Conservation (phyloP, 352 stramenopile species). For the Peronospora tabacina region DNA sequence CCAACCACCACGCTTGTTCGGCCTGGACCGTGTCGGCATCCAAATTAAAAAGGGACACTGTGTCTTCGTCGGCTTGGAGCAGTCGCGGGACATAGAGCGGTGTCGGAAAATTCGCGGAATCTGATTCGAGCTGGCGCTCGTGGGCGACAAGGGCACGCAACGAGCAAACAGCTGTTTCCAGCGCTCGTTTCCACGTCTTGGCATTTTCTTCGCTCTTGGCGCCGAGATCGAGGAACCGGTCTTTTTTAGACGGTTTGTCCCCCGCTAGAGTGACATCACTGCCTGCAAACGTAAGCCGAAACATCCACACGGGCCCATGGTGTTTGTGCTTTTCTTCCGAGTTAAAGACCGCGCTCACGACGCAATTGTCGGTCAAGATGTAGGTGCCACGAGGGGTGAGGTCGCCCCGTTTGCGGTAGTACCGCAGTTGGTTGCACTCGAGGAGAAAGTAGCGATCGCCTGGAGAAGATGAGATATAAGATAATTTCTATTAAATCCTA, state of each 20-base stretch:
- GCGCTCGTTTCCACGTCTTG: conserved; percentile 70
- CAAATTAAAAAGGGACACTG: conserved; percentile 80
- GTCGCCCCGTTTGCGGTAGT: conserved; percentile 83
- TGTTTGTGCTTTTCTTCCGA: conserved; percentile 87
- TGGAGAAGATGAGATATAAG: conserved; percentile 26
- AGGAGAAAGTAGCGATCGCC: conserved; percentile 85
- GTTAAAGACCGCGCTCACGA: conserved; percentile 76
- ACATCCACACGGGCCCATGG: conserved; percentile 84
- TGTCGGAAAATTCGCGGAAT: conserved; percentile 67
- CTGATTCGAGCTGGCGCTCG: conserved; percentile 65
- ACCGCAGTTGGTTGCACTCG: conserved; percentile 79
- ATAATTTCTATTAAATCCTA: no score
- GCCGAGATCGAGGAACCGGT: conserved; percentile 79
- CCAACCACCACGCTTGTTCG: conserved; percentile 83
- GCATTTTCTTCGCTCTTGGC: conserved; percentile 80
- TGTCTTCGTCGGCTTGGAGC: conserved; percentile 78
- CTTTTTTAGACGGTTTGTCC: conserved; percentile 86
- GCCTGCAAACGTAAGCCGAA: conserved; percentile 82
- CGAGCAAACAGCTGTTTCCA: conserved; percentile 75
- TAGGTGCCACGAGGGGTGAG: conserved; percentile 75
- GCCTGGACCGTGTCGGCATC: conserved; percentile 75
- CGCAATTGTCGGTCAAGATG: conserved; percentile 74
- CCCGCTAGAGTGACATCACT: conserved; percentile 26
- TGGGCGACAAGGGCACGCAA: conserved; percentile 65
- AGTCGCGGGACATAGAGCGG: conserved; percentile 52